Conservation (phyloP, 495 filamentous ascomycete species). For the Talaromyces thailandensis region DNA sequence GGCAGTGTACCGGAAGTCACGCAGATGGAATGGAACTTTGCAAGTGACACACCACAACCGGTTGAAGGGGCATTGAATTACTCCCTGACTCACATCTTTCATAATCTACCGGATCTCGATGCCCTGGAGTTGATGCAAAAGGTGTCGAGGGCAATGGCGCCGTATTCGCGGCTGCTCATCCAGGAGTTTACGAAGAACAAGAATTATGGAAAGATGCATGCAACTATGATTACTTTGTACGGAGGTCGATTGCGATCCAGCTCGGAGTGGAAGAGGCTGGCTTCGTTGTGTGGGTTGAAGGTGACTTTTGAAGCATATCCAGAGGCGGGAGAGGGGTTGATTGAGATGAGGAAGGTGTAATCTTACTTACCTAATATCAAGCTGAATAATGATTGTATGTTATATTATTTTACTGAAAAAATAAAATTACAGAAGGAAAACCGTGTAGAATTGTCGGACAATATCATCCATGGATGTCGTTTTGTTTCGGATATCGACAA, state of each 20-base stretch:
- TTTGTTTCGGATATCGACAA: not conserved
- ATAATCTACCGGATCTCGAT: conserved; percentile 33
- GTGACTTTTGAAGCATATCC: conserved; percentile 29
- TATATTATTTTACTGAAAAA: not conserved
- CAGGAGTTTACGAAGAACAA: conserved; percentile 29
- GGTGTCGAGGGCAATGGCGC: conserved; percentile 32
- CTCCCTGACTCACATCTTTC: conserved; percentile 32
- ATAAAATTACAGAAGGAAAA: not conserved
- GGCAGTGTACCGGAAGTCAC: conserved; percentile 17
- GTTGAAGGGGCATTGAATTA: conserved; percentile 33
- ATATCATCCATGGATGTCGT: not conserved
- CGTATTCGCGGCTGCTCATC: conserved; percentile 36
- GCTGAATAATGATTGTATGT: not conserved
- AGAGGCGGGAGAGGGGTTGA: conserved; percentile 21
- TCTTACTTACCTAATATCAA: not conserved
- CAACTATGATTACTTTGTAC: conserved; percentile 28
- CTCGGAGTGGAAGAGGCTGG: conserved; percentile 25
- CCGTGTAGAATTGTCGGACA: not conserved
- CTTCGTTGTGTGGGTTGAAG: conserved; percentile 19
- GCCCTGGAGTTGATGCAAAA: conserved; percentile 30
- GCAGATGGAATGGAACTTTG: conserved; percentile 29
- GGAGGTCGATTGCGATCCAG: conserved; percentile 25
- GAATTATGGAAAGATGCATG: conserved; percentile 23
- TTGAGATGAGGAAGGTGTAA: conserved; percentile 22
- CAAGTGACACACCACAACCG: conserved; percentile 21